Base-by-base conservation (phyloP, 805 yeast genomes). In the Teunomyces kruisii region DNA sequence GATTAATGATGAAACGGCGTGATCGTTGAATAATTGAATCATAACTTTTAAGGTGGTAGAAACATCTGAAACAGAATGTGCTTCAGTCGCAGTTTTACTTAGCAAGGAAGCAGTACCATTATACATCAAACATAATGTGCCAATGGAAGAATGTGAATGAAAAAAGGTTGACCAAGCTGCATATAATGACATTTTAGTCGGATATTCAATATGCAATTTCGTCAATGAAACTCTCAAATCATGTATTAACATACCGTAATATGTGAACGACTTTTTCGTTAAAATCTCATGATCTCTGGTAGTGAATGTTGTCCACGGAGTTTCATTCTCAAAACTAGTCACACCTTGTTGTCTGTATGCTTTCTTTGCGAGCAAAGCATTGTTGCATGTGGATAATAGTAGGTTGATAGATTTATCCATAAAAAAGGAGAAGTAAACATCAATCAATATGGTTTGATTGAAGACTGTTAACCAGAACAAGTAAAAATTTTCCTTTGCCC, bases 401-500 rank as follows among this genome's bases (percentile, higher is more conserved):
- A 67, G 55, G 42, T 64, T 70, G 35, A 69, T 53, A 0, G 73
- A 59, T 40, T 67, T 58, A 43, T 70, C 75, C 52, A 70, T 61
- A 47, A 70, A 62, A 46, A 68, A 70, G 2, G 61, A 58, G 48
- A 62, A 65, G 44, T 68, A 68, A 7, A 66, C 54, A 29, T 64
- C 57, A 33, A 66, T 52, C 4, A 56, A 51, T 3, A 57, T 55
- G 14, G 67, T 58, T 38, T 59, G 62, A 38, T 61, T 54, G 45
- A 62, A 63, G 17, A 69, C 45, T 0, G 58, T 44, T n/a, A 52
- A 47, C 75, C 75, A 70, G 36, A 70, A 54, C 16, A 33, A 40
- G 27, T 55, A 50, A 15, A 49, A 52, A 39, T 55, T 56, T 6
- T 46, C 39, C 13, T 54, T 49, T 12, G 44, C 43, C 66, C 70